A percentile compares a stretch with the other conserved stretches of the same genome.
phyloP scores from a whole-genome alignment of 2,329 filamentous ascomycete genomes.

The Cercospora janseana region DNA sequence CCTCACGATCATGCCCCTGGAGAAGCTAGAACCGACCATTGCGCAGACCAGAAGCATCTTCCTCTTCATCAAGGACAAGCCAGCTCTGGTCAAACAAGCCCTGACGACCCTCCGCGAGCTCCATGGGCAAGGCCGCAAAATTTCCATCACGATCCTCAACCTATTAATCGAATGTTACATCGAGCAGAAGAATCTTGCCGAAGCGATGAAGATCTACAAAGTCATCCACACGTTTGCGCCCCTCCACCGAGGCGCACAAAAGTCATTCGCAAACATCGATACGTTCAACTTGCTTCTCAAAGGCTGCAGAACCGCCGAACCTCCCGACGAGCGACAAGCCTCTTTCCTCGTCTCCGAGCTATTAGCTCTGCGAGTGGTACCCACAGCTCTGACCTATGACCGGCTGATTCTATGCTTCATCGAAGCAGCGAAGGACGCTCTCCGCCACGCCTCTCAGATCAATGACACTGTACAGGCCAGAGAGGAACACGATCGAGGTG shows the following conservation, averaged over 20 bases:
- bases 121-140: conserved; percentile 46
- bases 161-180: conserved; percentile 55
- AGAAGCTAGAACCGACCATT: conserved; percentile 57
- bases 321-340: conserved; percentile 52
- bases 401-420: conserved; percentile 58
- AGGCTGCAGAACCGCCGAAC: conserved; percentile 29
- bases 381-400: conserved; percentile 62
- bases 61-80: conserved; percentile 51
- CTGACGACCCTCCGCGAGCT: conserved; percentile 59
- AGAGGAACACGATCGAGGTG: conserved; percentile 15
- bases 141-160: conserved; percentile 55
- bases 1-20: conserved; percentile 69
- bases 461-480: not conserved
- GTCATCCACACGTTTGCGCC: conserved; percentile 50
- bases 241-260: conserved; percentile 23
- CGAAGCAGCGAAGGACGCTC: conserved; percentile 25
- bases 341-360: conserved; percentile 65
- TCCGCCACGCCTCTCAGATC: conserved; percentile 1
- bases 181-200: conserved; percentile 44
- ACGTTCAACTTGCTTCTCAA: conserved; percentile 60
- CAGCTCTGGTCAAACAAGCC: conserved; percentile 51
- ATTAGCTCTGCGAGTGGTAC: conserved; percentile 53
- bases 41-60: conserved; percentile 65
- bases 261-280: conserved; percentile 42
- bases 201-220: conserved; percentile 62